phyloP scores from a whole-genome alignment of 2,329 filamentous ascomycete species.

The Dothidotthia symphoricarpi region DNA sequence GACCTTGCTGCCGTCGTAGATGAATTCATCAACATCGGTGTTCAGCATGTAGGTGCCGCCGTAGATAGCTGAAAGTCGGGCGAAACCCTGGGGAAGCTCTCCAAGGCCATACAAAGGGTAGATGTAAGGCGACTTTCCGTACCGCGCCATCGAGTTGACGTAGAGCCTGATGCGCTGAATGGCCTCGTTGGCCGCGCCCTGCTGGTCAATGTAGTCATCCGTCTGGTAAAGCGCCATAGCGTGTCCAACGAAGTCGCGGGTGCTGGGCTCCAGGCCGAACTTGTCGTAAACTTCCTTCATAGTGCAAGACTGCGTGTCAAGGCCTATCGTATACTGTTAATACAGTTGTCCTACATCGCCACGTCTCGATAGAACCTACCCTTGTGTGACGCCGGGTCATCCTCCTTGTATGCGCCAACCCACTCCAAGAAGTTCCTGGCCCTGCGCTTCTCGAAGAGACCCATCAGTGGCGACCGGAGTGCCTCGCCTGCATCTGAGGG shows the following conservation, averaged over 20 bases:
- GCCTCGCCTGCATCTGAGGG: conserved; percentile 87
- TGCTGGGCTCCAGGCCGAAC: conserved; percentile 84
- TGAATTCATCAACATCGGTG: conserved; percentile 85
- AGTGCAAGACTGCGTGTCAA: conserved; percentile 74
- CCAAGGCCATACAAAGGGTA: conserved; percentile 97
- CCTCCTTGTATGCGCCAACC: conserved; percentile 80
- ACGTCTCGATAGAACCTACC: conserved; percentile 54
- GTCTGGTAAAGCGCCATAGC: conserved; percentile 95
- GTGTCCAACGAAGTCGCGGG: conserved; percentile 94
- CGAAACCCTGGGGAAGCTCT: conserved; percentile 96
- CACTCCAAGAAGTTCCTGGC: conserved; percentile 97
- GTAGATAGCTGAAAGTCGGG: conserved; percentile 95
- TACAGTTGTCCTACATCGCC: neutral
- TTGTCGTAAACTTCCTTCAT: conserved; percentile 99
- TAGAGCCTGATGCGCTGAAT: conserved; percentile 93
- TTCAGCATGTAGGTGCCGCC: conserved; percentile 99
- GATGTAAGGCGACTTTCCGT: conserved; percentile 98
- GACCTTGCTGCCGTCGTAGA: conserved; percentile 83
- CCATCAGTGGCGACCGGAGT: conserved; percentile 90
- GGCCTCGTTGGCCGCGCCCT: conserved; percentile 75
- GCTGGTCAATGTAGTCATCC: conserved; percentile 76
- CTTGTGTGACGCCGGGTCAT: conserved; percentile 83
- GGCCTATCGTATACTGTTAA: conserved; percentile 50
- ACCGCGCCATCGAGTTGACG: conserved; percentile 94
- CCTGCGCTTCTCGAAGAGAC: conserved; percentile 93